Evolutionary conservation across 1,284 basidiomycete species (phyloP), one percentile per base, ranked within the genome.

Genomic region (Anthracocystis panici-leucophaei): DNA sequence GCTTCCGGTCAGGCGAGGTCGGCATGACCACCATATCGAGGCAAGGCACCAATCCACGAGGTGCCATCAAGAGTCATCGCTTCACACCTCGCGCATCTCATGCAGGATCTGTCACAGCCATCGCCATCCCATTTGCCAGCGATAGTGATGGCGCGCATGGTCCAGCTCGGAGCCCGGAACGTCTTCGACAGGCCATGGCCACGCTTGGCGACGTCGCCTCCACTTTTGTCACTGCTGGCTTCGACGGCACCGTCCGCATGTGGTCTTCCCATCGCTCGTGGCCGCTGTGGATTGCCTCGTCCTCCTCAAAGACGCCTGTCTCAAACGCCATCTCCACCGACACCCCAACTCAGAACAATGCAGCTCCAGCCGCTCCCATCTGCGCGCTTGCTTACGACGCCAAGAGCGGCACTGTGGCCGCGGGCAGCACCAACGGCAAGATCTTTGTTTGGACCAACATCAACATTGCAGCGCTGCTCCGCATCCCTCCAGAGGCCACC

Each of bases 1-100:
- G 92, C 1, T 91, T 90, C 78, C 87, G 88, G 35, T 89, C 88
- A 46, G 93, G 93, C 42, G 89, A 90, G 61, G 88, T 95, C 9
- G 88, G 90, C 0, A 87, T 92, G 31, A 90, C 91, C 29, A 87
- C 87, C 50, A 70, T 84, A 55, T 65, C 73, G 10, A 74, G 75
- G 57, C 82, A 82, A 35, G 82, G 82, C 6, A 77, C 76, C 38
- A 82, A 77, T 52, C 78, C 83, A 11, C 72, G 80, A 38, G 83
- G 82, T 20, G 62, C 71, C 23, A 68, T 84, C 46, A 64, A 56
- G 23, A 78, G 74, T 29, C 57, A 70, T 20, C 53, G 70, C 5
- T 82, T 82, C 63, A 78, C 75, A 11, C 60, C 66, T 0, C 74
- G 75, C 8, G 68, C 63, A 6, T 62, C 63, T 18, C 82, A 84